Conservation (phyloP, 2,329 filamentous ascomycete species). For the Colletotrichum ledebouriae region DNA sequence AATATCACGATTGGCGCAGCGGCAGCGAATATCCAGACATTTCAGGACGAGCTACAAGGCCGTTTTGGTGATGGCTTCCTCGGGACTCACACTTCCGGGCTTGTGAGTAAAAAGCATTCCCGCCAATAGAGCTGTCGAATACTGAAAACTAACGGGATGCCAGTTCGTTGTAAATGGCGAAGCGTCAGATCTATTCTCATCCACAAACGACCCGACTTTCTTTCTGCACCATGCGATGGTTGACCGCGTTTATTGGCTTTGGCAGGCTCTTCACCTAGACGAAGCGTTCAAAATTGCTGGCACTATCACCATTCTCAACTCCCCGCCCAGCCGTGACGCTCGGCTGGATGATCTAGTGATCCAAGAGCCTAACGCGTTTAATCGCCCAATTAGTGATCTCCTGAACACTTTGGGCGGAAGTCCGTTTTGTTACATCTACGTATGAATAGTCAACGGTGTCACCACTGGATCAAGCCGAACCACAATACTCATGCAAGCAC, state of each 20-base stretch:
- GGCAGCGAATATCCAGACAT: conserved; percentile 42
- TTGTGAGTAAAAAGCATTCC: conserved; percentile 61
- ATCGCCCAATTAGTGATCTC: conserved; percentile 49
- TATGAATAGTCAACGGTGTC: conserved; percentile 12
- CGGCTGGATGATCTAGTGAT: conserved; percentile 46
- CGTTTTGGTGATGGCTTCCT: conserved; percentile 48
- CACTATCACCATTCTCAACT: conserved; percentile 43
- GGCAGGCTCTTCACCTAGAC: conserved; percentile 45
- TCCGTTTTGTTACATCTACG: conserved; percentile 53
- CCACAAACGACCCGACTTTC: conserved; percentile 47
- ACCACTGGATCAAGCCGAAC: too few species aligned
- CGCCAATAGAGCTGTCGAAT: conserved; percentile 49
- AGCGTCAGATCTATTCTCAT: conserved; percentile 44
- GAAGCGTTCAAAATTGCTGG: conserved; percentile 43
- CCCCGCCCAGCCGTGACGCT: conserved; percentile 44
- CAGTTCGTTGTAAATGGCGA: conserved; percentile 47
- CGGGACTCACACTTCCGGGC: conserved; percentile 48
- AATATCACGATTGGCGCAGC: conserved; percentile 45
- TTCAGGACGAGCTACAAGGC: conserved; percentile 51
- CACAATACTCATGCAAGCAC: too few species aligned
- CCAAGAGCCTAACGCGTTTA: conserved; percentile 46
- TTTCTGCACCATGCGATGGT: conserved; percentile 47
- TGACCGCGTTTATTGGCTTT: conserved; percentile 48
- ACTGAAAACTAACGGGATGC: conserved; percentile 44
- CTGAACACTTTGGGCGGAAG: conserved; percentile 50